A percentile compares a stretch with the other conserved stretches of the same genome.
phyloP scores from a whole-genome alignment of 2,329 filamentous ascomycete genomes.

The Fusarium beomiforme region DNA sequence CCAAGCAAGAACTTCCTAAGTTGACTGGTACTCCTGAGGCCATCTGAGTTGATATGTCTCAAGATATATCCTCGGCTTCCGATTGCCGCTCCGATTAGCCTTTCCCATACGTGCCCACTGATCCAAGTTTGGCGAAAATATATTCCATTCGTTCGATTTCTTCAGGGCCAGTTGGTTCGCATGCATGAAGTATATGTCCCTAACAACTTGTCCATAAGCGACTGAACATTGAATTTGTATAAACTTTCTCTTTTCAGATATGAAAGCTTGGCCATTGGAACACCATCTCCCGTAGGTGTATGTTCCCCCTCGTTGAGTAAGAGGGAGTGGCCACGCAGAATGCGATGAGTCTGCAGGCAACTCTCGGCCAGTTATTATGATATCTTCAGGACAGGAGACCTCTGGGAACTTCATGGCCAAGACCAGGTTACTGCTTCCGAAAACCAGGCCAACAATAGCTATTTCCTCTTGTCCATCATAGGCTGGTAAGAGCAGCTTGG shows the following conservation, averaged over 20 bases:
- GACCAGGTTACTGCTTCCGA: not conserved
- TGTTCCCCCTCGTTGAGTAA: rapidly evolving
- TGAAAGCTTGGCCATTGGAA: not conserved
- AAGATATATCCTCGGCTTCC: not conserved
- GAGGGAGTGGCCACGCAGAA: rapidly evolving
- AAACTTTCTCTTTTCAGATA: not conserved
- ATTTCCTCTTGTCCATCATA: not conserved
- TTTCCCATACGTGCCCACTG: not conserved
- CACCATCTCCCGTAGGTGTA: not conserved
- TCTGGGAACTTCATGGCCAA: not conserved
- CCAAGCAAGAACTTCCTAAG: too few species aligned
- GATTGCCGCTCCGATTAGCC: not conserved
- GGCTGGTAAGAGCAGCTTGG: not conserved
- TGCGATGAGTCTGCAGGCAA: too few species aligned
- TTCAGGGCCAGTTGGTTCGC: too few species aligned
- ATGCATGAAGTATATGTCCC: too few species aligned
- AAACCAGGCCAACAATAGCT: not conserved
- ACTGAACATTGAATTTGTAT: too few species aligned
- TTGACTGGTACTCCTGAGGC: not conserved
- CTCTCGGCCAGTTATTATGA: not conserved
- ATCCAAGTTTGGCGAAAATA: not conserved
- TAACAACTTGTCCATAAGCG: not conserved
- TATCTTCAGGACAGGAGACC: too few species aligned
- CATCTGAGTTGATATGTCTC: not conserved
- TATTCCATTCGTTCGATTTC: not conserved